phyloP scores from a whole-genome alignment of 2,329 filamentous ascomycete species.

The Gremmenia infestans region DNA sequence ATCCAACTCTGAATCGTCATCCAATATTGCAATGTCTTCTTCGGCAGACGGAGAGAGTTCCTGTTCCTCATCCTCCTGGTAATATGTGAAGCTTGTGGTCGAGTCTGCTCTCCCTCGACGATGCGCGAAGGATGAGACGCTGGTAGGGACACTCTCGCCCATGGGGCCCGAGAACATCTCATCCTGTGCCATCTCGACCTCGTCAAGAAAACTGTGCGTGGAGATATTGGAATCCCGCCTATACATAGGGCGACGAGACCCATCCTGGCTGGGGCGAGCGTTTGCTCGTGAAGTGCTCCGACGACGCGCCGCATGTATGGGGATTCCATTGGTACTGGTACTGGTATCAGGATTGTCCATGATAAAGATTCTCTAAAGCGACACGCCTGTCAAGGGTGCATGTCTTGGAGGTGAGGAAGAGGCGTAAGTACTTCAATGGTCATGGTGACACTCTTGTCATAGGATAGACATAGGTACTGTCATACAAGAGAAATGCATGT shows the following conservation, averaged over 20 bases:
- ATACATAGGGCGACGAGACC: slow-evolving; percentile 44
- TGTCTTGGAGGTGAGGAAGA: not conserved
- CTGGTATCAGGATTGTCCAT: too few species aligned
- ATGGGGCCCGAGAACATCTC: slow-evolving; percentile 93
- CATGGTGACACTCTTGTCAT: not conserved
- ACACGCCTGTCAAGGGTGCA: too few species aligned
- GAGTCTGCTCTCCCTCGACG: slow-evolving; percentile 78
- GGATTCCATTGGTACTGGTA: slow-evolving; percentile 16
- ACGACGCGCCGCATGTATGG: slow-evolving; percentile 20
- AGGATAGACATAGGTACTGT: too few species aligned
- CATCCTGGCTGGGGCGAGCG: slow-evolving; percentile 20
- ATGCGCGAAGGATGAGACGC: slow-evolving; percentile 85
- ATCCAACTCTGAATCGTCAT: slow-evolving; percentile 35
- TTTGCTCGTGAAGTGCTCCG: slow-evolving; percentile 30
- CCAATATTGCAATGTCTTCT: slow-evolving; percentile 35
- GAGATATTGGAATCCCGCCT: slow-evolving; percentile 66
- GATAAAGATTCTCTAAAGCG: too few species aligned
- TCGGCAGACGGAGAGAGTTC: slow-evolving; percentile 39
- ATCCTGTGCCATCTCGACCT: slow-evolving; percentile 98
- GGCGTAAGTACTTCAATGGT: not conserved
- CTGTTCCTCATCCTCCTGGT: slow-evolving; percentile 63
- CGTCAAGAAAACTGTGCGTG: slow-evolving; percentile 77
- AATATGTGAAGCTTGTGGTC: slow-evolving; percentile 83
- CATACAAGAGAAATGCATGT: too few species aligned
- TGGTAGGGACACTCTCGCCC: slow-evolving; percentile 93